Percentiles rank a stretch among this genome's conserved stretches.
Evolutionary conservation across 2,329 filamentous ascomycete species (phyloP).

Genomic region (Alternaria hordeiaustralica): DNA sequence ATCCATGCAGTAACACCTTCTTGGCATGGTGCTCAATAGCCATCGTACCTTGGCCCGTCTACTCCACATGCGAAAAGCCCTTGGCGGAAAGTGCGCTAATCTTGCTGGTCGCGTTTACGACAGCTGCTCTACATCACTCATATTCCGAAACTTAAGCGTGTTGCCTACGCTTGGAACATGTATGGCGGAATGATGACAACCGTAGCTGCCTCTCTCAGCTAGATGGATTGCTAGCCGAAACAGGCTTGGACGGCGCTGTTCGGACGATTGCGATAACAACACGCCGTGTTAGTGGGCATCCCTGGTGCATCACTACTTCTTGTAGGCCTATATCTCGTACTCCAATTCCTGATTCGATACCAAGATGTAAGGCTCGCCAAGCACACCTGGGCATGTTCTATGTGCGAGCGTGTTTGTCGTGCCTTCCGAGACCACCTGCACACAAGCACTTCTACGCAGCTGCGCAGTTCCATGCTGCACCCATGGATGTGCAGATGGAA

Average conservation of each 20-base stretch:
- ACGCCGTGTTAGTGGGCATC: conserved; percentile 16
- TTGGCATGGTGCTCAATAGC: neutral
- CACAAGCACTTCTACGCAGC: neutral
- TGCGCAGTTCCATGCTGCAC: neutral
- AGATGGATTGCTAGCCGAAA: conserved; percentile 2
- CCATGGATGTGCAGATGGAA: neutral
- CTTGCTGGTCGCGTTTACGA: neutral
- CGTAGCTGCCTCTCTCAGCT: neutral
- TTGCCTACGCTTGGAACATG: neutral
- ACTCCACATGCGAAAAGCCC: neutral
- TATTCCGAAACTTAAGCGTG: neutral
- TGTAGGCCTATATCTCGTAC: neutral
- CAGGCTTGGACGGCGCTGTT: neutral
- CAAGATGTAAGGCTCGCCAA: neutral
- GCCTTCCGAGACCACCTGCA: neutral
- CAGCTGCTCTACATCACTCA: neutral
- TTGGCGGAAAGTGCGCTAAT: neutral
- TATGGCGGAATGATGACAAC: neutral
- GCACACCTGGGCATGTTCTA: neutral
- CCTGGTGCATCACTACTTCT: neutral
- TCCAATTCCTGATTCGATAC: neutral
- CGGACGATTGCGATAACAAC: conserved; percentile 23
- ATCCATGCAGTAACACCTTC: neutral
- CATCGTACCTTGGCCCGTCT: neutral
- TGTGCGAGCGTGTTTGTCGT: neutral